phyloP scores from a whole-genome alignment of 2,329 filamentous ascomycete genomes.

The Ceratocystis papillata region DNA sequence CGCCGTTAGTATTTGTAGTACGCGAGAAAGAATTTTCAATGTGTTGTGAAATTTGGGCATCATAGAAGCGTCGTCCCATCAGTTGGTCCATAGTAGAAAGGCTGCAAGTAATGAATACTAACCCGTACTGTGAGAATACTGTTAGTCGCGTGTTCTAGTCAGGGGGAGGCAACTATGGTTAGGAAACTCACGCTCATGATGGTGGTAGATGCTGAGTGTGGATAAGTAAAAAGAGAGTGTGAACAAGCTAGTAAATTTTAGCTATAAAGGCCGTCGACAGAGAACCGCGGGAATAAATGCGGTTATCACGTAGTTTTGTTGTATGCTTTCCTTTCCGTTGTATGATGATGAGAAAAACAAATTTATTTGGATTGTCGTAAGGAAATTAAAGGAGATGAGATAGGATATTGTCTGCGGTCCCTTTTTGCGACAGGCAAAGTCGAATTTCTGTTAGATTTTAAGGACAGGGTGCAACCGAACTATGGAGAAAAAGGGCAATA shows the following conservation, averaged over 20 bases:
- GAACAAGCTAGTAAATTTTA: neutral
- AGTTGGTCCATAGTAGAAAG: neutral
- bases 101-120: conserved; percentile 30
- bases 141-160: conserved; percentile 7
- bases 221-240: neutral
- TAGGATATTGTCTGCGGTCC: conserved; percentile 5
- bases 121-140: conserved; percentile 42
- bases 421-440: conserved; percentile 7
- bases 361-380: neutral
- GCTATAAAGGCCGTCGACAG: neutral
- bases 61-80: neutral
- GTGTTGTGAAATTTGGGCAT: neutral
- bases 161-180: too few species aligned
- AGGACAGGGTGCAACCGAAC: conserved; percentile 8
- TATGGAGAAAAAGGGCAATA: neutral
- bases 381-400: conserved; percentile 23
- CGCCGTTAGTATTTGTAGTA: conserved; percentile 6
- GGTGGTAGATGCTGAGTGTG: conserved; percentile 7
- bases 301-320: neutral
- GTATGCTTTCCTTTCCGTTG: neutral
- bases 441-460: neutral
- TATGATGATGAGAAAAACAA: neutral
- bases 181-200: conserved; percentile 20
- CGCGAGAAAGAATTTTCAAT: neutral
- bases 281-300: neutral